Evolutionary conservation across 495 filamentous ascomycete species (phyloP), one percentile per base, ranked within the genome.

Genomic region (Penicillium arizonense): DNA sequence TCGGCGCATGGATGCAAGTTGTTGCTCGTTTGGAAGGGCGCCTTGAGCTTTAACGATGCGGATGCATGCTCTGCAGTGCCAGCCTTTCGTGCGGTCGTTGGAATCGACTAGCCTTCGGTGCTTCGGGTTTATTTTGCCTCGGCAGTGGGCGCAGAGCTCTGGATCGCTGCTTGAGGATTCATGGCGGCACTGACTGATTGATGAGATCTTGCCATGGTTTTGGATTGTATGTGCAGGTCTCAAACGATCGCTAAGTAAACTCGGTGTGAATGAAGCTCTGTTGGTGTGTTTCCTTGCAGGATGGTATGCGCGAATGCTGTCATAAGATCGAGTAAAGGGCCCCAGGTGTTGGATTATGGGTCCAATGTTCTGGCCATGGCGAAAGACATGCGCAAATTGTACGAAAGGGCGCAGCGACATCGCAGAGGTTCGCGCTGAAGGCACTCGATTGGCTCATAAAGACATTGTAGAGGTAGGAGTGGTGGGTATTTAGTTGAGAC

Each of bases 361-460:
- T 43, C 5, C 35, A 14, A 12, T 20, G 4, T 30, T 35, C 35
- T 8, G 23, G 35, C 20, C 34, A 30, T 39, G 24, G 16, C 48
- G 48, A 14, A 50, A 18, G 7, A 34, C 9, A 35, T 41, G 48
- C 21, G 37, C 13, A 9, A 33, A 39, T 14, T 16, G 21, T 24
- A 43, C 30, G 13, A 50, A 32, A 18, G 48, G 30, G 28, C 48
- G 48, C 13, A 50, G 12, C 30, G 39, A 50, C 48, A 50, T 50
- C 30, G 37, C n/a, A 28, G 35, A 24, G 13, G 9, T 50, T 43
- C 38, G 30, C 11, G 18, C 38, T 7, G 8, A n/a, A 33, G 20
- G 35, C 32, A 13, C 20, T 43, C 33, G 12, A 8, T 43, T 50
- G 30, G 39, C 8, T 30, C 42, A 50, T 50, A 28, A 5, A 18